Conservation (phyloP, 345 rosid genomes). For the Carallia brachiata region DNA sequence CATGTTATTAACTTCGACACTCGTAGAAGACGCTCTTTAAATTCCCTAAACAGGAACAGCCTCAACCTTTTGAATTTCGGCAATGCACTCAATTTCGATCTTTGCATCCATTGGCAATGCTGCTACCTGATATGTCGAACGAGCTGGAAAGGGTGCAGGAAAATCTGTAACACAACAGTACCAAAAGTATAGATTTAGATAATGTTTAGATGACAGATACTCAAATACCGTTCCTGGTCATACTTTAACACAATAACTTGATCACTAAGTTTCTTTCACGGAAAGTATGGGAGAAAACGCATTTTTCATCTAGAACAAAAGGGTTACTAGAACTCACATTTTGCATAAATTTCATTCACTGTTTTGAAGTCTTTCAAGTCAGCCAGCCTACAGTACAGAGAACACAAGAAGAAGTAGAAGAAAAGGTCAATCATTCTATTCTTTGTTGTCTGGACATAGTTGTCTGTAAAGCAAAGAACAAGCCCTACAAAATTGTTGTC, state of each 20-base stretch:
- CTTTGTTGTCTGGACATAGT: neutral
- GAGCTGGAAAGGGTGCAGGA: constrained; percentile 77
- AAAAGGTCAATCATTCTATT: neutral
- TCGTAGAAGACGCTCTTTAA: neutral
- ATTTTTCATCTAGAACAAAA: neutral
- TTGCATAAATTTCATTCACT: constrained; percentile 91
- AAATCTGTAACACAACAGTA: constrained; percentile 56
- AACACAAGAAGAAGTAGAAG: constrained; percentile 1
- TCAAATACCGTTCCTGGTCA: no score
- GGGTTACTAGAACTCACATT: constrained; percentile 55
- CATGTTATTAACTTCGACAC: neutral
- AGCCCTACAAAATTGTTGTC: constrained; percentile 56
- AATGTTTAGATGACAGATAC: neutral
- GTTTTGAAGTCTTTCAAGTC: constrained; percentile 90
- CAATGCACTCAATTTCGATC: constrained; percentile 95
- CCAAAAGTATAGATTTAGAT: no score
- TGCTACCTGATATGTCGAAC: constrained; percentile 91
- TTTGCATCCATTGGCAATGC: constrained; percentile 84
- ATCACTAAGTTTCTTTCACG: neutral
- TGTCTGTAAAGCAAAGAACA: neutral
- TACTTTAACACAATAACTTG: neutral
- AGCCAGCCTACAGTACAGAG: constrained; percentile 59
- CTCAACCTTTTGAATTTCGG: constrained; percentile 39
- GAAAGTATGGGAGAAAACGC: neutral
- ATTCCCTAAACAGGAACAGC: neutral